A percentile compares a stretch with the other conserved stretches of the same genome.
These are phyloP conservation scores for Otatea glauca DNA, from an alignment of 176 grass and related monocot species.

Conservation along the genomic window DNA sequence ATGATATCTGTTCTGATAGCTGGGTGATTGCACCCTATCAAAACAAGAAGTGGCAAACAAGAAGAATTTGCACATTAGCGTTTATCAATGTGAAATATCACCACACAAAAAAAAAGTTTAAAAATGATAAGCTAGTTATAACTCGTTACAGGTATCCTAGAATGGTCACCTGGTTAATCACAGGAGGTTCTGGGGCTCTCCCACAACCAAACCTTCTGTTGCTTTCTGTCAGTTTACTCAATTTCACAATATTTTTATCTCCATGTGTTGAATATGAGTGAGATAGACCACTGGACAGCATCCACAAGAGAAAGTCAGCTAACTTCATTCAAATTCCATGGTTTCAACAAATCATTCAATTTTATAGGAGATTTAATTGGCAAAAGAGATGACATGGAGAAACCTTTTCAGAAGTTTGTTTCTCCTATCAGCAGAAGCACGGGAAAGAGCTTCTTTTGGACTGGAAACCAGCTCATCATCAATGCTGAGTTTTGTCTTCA, in stretches of 20 bases:
- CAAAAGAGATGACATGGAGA: constrained; percentile 37
- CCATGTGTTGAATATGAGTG: constrained; percentile 89
- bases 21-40: constrained; percentile 76
- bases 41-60: constrained; percentile 21
- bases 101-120: constrained; percentile 11
- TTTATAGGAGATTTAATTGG: constrained; percentile 8
- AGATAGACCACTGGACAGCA: constrained; percentile 75
- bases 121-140: constrained; percentile 19
- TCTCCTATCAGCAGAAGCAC: constrained; percentile 79
- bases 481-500: constrained; percentile 92
- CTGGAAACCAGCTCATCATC: constrained; percentile 88
- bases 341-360: constrained; percentile 31
- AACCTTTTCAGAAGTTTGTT: constrained; percentile 86
- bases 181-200: constrained; percentile 56
- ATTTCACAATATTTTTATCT: constrained; percentile 86
- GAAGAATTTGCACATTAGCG: constrained; percentile 10
- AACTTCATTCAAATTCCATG: constrained; percentile 37
- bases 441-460: constrained; percentile 90
- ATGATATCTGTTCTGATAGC: constrained; percentile 89
- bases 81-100: not conserved
- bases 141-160: constrained; percentile 8
- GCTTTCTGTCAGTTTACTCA: constrained; percentile 72
- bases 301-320: constrained; percentile 30
- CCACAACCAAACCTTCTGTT: constrained; percentile 75
- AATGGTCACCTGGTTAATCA: constrained; percentile 69